Conservation (phyloP, 225 moss, liverwort and hornwort species). For the Thuidium tamariscinum region DNA sequence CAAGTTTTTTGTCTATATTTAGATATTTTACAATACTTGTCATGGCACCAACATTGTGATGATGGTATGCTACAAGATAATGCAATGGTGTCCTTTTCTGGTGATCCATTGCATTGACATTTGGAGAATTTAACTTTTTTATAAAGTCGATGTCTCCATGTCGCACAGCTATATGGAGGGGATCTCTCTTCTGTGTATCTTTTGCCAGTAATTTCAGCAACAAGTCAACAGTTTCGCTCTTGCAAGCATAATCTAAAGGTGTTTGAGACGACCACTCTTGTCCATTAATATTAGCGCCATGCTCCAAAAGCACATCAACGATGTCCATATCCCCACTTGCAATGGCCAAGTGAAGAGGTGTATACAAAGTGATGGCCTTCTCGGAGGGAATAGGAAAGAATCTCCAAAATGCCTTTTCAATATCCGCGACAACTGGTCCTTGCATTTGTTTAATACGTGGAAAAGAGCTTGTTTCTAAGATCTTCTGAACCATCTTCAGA, state of each 20-base stretch:
- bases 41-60: too few relatives aligned
- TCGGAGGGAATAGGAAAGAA: too few relatives aligned
- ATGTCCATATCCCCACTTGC: accelerated
- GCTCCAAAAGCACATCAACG: accelerated
- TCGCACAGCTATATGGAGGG: background rate
- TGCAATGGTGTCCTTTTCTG: accelerated
- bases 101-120: accelerated
- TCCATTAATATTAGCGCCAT: background rate
- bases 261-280: accelerated
- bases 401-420: too few relatives aligned
- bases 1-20: accelerated
- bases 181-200: accelerated
- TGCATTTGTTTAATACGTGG: accelerated
- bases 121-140: accelerated
- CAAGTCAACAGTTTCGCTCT: accelerated
- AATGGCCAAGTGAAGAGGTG: background rate
- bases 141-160: accelerated
- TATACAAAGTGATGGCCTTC: background rate
- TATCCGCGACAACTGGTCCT: too few relatives aligned
- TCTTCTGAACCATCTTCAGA: background rate
- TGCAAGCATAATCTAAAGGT: background rate
- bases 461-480: background rate
- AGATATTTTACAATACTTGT: background rate
- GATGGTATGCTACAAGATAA: too few relatives aligned
- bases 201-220: accelerated